Percentiles rank a stretch among this genome's conserved stretches.
phyloP scores from a whole-genome alignment of 1,139 yeast species.

The Sugiyamaella japonica region DNA sequence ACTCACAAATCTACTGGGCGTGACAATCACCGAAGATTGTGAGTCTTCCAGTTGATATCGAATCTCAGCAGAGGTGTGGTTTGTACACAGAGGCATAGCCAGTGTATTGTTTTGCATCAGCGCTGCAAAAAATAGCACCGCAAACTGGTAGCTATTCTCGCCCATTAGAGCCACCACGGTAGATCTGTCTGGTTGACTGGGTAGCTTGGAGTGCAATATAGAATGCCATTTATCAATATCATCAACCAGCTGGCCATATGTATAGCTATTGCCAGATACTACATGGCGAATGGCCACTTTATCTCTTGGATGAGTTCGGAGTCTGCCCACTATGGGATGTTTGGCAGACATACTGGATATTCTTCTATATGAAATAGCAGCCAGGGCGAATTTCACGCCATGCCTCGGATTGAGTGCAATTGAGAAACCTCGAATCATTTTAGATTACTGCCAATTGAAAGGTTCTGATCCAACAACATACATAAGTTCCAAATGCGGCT shows the following conservation, averaged over 20 bases:
- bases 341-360: neutral
- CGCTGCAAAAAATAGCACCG: slow-evolving; percentile 37
- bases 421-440: neutral
- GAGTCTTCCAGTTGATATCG: slow-evolving; percentile 39
- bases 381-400: neutral
- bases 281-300: slow-evolving; percentile 39
- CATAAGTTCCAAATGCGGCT: neutral
- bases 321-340: slow-evolving; percentile 33
- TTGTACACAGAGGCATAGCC: slow-evolving; percentile 41
- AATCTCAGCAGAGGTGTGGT: slow-evolving; percentile 40
- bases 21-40: slow-evolving; percentile 34
- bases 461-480: no score
- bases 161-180: slow-evolving; percentile 41
- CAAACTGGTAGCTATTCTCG: slow-evolving; percentile 40
- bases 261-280: slow-evolving; percentile 37
- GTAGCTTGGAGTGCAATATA: slow-evolving; percentile 21
- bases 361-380: neutral
- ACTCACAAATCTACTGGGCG: slow-evolving; percentile 36
- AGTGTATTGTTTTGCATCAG: slow-evolving; percentile 36
- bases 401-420: neutral
- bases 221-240: slow-evolving; percentile 37
- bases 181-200: slow-evolving; percentile 19
- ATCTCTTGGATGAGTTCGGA: slow-evolving; percentile 30
- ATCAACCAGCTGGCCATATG: slow-evolving; percentile 36
- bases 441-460: no score